Evolutionary conservation across 148 eudicot species (phyloP).

Genomic region (Persicaria maculosa): DNA sequence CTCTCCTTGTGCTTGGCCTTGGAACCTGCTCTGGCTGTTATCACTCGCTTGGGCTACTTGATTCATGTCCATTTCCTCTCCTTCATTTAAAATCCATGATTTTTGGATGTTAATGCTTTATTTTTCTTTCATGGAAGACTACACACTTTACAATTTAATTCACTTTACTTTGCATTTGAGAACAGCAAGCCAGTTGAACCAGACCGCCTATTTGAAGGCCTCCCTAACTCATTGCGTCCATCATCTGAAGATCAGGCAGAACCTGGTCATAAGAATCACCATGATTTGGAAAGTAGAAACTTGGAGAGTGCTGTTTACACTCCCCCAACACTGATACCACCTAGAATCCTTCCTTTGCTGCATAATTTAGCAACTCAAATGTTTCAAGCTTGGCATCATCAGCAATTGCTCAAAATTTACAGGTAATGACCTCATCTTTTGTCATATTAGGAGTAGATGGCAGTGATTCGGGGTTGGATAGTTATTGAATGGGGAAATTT

Average conservation of each 20-base stretch:
- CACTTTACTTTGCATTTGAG: not conserved
- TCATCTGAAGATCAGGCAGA: slow-evolving; percentile 65
- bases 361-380: slow-evolving; percentile 90
- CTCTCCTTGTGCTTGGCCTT: not conserved
- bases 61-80: not conserved
- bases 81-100: not conserved
- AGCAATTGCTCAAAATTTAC: slow-evolving; percentile 80
- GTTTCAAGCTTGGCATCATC: slow-evolving; percentile 88
- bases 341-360: slow-evolving; percentile 80
- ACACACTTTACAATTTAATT: not conserved
- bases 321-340: slow-evolving; percentile 84
- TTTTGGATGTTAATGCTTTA: not conserved
- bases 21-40: not conserved
- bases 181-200: slow-evolving; percentile 97
- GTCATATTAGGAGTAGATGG: not conserved
- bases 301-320: slow-evolving; percentile 80
- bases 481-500: not conserved
- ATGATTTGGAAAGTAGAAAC: slow-evolving; percentile 40
- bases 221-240: slow-evolving; percentile 85
- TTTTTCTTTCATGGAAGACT: not conserved
- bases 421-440: slow-evolving; percentile 34
- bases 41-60: not conserved
- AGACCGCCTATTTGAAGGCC: slow-evolving; percentile 93
- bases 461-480: not conserved
- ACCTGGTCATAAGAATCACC: slow-evolving; percentile 46